Evolutionary conservation across 306 rosid genomes (phyloP).

Genomic region (Canavalia ensiformis): DNA sequence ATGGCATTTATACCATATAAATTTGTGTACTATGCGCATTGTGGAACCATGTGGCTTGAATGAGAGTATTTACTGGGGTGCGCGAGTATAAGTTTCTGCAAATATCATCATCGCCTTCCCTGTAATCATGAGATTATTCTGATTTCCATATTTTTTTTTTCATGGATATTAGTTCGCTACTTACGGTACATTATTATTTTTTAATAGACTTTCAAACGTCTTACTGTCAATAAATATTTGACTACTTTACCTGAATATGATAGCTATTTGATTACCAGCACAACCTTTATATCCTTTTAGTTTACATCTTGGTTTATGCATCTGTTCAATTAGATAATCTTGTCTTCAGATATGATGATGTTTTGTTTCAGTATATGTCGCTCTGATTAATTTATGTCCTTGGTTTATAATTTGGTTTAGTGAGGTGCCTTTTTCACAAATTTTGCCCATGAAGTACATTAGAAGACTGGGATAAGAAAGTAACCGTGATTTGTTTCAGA

Average conservation of each 20-base stretch:
- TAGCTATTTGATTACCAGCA: not conserved
- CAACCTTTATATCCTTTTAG: not conserved
- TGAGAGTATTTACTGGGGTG: not conserved
- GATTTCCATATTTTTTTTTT: not conserved
- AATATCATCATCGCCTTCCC: not conserved
- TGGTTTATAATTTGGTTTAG: slow-evolving; percentile 3
- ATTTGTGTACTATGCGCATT: not conserved
- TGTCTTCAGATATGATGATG: not conserved
- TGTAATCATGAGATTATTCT: not conserved
- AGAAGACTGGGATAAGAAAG: not conserved
- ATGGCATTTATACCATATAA: not conserved
- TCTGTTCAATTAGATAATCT: not conserved
- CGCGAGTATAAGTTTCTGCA: not conserved
- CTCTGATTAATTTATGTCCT: not conserved
- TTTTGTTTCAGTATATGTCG: not conserved
- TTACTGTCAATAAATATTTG: not conserved
- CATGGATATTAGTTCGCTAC: not conserved
- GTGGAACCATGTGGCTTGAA: not conserved
- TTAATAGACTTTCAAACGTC: not conserved
- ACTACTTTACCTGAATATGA: not conserved
- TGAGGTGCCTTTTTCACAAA: not conserved
- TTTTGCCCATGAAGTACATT: too few species aligned
- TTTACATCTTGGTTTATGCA: not conserved
- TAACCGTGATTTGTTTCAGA: not conserved
- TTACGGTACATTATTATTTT: not conserved